phyloP scores from a whole-genome alignment of 306 rosid genomes.

The Lagenaria siceraria region DNA sequence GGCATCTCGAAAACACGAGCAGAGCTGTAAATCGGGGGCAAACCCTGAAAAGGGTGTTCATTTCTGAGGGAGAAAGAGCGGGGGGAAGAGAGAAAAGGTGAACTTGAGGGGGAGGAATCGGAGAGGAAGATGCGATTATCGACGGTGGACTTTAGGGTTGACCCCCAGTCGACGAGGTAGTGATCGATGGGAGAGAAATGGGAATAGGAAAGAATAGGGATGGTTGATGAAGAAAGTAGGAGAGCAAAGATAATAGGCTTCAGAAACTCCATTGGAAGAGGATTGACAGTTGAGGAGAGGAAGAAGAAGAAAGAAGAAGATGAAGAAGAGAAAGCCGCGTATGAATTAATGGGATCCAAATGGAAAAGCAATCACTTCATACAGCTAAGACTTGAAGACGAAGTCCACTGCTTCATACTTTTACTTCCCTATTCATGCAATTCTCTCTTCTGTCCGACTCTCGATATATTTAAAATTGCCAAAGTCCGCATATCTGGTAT shows the following conservation, averaged over 20 bases:
- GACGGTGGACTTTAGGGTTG: conserved; percentile 30
- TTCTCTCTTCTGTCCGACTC: too few species aligned
- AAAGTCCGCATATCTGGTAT: too few species aligned
- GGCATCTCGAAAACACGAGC: conserved; percentile 61
- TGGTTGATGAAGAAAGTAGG: conserved; percentile 21
- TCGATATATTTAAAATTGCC: too few species aligned
- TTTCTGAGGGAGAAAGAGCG: conserved; percentile 26
- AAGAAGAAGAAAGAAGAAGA: not conserved
- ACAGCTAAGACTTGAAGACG: not conserved
- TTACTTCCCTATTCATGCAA: too few species aligned
- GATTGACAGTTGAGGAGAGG: not conserved
- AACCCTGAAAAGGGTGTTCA: conserved; percentile 20
- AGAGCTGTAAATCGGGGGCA: conserved; percentile 40
- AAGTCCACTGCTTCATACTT: not conserved
- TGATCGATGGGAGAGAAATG: conserved; percentile 62
- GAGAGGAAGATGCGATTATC: conserved; percentile 48
- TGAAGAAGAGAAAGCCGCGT: not conserved
- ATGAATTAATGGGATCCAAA: not conserved
- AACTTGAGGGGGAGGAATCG: conserved; percentile 20
- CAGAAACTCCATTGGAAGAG: conserved; percentile 27
- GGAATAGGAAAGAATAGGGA: conserved; percentile 21
- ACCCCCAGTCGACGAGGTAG: conserved; percentile 81
- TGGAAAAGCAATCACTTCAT: too few species aligned
- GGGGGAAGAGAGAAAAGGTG: conserved; percentile 13
- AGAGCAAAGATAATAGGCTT: conserved; percentile 7